Evolutionary conservation across 2,329 filamentous ascomycete species (phyloP).

Genomic region (Aspergillus neoniger): DNA sequence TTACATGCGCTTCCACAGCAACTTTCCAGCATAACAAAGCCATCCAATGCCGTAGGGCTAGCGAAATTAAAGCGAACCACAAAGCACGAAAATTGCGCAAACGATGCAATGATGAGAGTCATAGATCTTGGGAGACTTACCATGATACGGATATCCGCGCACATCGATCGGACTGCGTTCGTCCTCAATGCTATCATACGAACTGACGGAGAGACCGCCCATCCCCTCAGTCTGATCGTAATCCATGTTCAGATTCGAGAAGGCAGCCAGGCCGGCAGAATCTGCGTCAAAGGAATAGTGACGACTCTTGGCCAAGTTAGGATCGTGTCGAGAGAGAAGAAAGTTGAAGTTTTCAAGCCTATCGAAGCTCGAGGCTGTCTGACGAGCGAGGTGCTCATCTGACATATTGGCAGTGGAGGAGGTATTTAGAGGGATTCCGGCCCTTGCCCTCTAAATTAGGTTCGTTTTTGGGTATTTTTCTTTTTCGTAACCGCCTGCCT

Average conservation of each 20-base stretch:
- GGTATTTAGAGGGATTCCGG: conserved; percentile 17
- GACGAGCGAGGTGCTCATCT: conserved; percentile 34
- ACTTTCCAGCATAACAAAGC: conserved; percentile 15
- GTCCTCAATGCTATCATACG: conserved; percentile 45
- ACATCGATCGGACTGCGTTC: conserved; percentile 42
- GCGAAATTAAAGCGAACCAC: conserved; percentile 30
- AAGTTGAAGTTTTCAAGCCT: conserved; percentile 43
- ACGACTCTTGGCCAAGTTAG: conserved; percentile 32
- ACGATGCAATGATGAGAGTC: conserved; percentile 33
- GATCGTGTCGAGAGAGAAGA: conserved; percentile 37
- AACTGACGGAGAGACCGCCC: conserved; percentile 44
- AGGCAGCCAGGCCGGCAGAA: conserved; percentile 32
- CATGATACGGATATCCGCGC: conserved; percentile 42
- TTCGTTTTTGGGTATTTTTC: conserved; percentile 17
- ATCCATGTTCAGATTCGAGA: conserved; percentile 39
- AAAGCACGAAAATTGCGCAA: conserved; percentile 35
- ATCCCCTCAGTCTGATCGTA: conserved; percentile 45
- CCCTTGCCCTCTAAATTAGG: conserved; percentile 16
- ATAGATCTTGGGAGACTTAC: conserved; percentile 37
- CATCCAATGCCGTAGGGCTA: conserved; percentile 15
- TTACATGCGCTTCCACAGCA: conserved; percentile 14
- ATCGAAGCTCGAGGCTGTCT: conserved; percentile 32
- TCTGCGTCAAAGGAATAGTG: conserved; percentile 45
- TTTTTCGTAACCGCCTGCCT: conserved; percentile 12
- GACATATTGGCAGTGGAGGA: conserved; percentile 32